phyloP scores from a whole-genome alignment of 805 yeast species.

The Schwanniomyces sp. region DNA sequence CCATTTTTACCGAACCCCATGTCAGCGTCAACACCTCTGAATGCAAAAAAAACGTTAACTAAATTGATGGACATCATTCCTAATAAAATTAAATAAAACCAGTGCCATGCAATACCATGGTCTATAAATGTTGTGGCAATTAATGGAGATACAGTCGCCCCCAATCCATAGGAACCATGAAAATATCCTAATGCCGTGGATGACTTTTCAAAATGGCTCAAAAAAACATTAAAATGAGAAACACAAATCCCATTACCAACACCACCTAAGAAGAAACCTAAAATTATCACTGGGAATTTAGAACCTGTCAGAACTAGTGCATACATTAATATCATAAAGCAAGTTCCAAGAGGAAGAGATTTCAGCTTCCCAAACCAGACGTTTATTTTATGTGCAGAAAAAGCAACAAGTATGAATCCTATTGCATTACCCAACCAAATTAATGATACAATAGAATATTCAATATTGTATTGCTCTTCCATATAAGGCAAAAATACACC shows the following conservation, averaged over 20 bases:
- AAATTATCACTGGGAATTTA: conserved; percentile 17
- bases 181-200: conserved; percentile 15
- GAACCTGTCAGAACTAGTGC: conserved; percentile 19
- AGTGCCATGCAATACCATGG: conserved; percentile 20
- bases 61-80: conserved; percentile 14
- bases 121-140: conserved; percentile 21
- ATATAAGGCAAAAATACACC: conserved; percentile 61
- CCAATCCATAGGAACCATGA: conserved; percentile 23
- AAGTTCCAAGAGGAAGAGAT: conserved; percentile 22
- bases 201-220: conserved; percentile 15
- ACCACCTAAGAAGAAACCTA: conserved; percentile 23
- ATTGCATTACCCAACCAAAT: conserved; percentile 59
- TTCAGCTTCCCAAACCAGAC: conserved; percentile 39
- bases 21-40: conserved; percentile 17
- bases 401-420: conserved; percentile 55
- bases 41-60: conserved; percentile 11
- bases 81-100: conserved; percentile 17
- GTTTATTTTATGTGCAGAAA: conserved; percentile 46
- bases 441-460: conserved; percentile 54
- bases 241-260: conserved; percentile 18
- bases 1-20: conserved; percentile 11
- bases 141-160: conserved; percentile 26
- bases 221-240: conserved; percentile 20
- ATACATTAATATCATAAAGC: conserved; percentile 12
- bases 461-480: conserved; percentile 47